phyloP scores from a whole-genome alignment of 2,329 filamentous ascomycete species.

The Clonostachys rosea region DNA sequence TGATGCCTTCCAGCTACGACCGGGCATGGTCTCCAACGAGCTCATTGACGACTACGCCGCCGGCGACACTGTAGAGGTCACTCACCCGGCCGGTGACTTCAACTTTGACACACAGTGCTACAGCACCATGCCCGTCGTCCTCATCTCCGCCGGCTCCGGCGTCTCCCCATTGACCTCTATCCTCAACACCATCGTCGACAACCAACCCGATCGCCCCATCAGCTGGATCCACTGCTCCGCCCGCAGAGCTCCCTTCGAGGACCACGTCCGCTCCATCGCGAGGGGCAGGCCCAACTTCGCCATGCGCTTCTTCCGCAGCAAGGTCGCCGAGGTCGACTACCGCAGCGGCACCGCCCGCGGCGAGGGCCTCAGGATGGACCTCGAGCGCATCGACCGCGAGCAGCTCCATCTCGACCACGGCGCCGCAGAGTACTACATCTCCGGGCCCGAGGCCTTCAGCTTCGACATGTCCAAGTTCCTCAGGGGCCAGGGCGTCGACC shows the following conservation, averaged over 20 bases:
- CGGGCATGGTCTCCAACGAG: conserved; percentile 66
- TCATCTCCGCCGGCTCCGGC: conserved; percentile 59
- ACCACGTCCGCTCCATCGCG: conserved; percentile 41
- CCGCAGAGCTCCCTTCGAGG: conserved; percentile 46
- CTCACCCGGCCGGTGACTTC: conserved; percentile 53
- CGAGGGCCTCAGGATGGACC: conserved; percentile 33
- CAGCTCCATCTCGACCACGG: conserved; percentile 39
- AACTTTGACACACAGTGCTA: conserved; percentile 10
- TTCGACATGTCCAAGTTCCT: conserved; percentile 40
- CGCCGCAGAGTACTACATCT: conserved; percentile 48
- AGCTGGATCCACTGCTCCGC: conserved; percentile 53
- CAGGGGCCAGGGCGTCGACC: conserved; percentile 28
- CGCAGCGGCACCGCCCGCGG: conserved; percentile 3
- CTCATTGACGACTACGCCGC: conserved; percentile 57
- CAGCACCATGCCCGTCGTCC: conserved; percentile 43
- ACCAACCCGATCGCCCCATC: conserved; percentile 36
- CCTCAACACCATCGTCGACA: conserved; percentile 45
- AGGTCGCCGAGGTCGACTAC: conserved; percentile 33
- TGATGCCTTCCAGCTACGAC: conserved; percentile 41
- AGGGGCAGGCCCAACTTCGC: conserved; percentile 24
- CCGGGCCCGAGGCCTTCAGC: conserved; percentile 52
- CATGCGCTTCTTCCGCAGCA: conserved; percentile 45
- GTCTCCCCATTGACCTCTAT: conserved; percentile 58
- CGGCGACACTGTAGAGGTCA: conserved; percentile 60
- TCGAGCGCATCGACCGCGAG: conserved; percentile 33